Conservation (phyloP, 169 alveolate genomes). For the Cryptosporidium viatorum region DNA sequence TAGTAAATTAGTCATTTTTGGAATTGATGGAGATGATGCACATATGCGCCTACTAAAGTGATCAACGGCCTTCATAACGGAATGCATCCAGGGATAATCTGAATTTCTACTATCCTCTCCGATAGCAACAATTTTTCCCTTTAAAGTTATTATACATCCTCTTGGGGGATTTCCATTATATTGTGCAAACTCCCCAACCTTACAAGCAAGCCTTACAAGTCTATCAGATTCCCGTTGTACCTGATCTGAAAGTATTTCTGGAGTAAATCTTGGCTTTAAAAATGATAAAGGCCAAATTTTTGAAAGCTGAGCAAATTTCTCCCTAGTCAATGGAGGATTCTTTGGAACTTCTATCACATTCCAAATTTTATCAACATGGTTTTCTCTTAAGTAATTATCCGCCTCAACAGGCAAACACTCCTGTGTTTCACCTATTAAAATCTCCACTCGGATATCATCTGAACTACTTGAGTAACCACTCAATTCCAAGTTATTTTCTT, state of each 20-base stretch:
- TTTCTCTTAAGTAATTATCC: neutral
- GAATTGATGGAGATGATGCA: conserved; percentile 70
- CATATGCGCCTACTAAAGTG: conserved; percentile 77
- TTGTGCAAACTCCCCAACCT: conserved; percentile 33
- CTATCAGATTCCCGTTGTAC: conserved; percentile 71
- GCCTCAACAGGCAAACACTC: conserved; percentile 15
- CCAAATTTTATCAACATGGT: neutral
- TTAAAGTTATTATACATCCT: conserved; percentile 84
- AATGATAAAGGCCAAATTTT: conserved; percentile 85
- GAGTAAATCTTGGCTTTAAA: conserved; percentile 82
- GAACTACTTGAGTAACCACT: neutral
- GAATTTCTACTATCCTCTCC: conserved; percentile 82
- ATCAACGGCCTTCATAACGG: conserved; percentile 81
- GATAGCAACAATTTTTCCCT: conserved; percentile 81
- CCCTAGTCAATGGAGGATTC: conserved; percentile 82
- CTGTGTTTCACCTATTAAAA: conserved; percentile 38
- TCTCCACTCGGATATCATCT: neutral
- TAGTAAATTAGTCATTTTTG: conserved; percentile 40
- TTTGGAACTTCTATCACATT: conserved; percentile 78
- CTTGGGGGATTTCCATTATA: conserved; percentile 63
- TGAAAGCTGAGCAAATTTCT: conserved; percentile 82
- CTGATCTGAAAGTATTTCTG: conserved; percentile 66
- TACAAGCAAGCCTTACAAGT: conserved; percentile 38
- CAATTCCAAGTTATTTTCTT: neutral
- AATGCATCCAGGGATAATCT: conserved; percentile 82